phyloP scores from a whole-genome alignment of 2,329 filamentous ascomycete species.

The Pezicula radicicola region DNA sequence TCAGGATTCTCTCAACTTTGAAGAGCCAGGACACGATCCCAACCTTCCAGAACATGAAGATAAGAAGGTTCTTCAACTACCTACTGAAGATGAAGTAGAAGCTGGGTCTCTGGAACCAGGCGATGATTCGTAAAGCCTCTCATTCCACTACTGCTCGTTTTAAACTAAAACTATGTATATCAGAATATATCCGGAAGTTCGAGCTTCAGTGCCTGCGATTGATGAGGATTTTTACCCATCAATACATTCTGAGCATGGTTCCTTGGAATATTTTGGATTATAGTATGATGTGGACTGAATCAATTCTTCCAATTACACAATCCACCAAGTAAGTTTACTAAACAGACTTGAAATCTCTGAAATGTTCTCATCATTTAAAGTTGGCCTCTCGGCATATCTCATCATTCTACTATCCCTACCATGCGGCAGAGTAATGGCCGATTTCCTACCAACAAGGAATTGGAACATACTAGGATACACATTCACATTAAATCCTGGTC shows the following conservation, averaged over 20 bases:
- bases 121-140: too few relatives aligned
- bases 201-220: too few relatives aligned
- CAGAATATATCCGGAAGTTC: too few relatives aligned
- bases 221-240: conserved; percentile 50
- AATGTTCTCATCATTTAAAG: background rate
- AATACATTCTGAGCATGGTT: conserved; percentile 63
- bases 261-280: conserved; percentile 43
- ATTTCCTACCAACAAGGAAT: conserved; percentile 1
- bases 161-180: too few relatives aligned
- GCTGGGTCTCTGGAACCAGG: too few relatives aligned
- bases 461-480: conserved; percentile 69
- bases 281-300: conserved; percentile 5
- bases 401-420: conserved; percentile 7
- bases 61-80: too few relatives aligned
- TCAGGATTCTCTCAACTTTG: too few relatives aligned
- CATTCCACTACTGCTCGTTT: too few relatives aligned
- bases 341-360: background rate
- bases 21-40: too few relatives aligned
- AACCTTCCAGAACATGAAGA: too few relatives aligned
- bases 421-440: conserved; percentile 51
- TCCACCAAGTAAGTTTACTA: background rate
- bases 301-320: conserved; percentile 4
- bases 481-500: conserved; percentile 39
- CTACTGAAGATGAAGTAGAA: too few relatives aligned
- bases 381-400: conserved; percentile 37